These are phyloP conservation scores for Hygrocybe punicea DNA, from an alignment of 768 basidiomycete species.

Conservation along the genomic window DNA sequence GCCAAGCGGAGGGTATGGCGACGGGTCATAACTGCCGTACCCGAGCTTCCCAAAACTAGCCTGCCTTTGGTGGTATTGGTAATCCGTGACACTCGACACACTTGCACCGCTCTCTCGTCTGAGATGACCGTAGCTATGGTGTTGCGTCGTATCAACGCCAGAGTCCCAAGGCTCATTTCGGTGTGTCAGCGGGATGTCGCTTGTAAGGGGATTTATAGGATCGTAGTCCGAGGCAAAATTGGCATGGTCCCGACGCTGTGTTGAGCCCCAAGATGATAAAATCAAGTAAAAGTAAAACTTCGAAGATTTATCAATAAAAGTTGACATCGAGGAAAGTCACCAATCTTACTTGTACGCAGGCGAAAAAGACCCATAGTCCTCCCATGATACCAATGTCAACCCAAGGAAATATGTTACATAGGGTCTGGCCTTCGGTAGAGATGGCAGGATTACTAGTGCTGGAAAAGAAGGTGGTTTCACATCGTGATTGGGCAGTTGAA, in stretches of 20 bases:
- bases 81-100: constrained; percentile 52
- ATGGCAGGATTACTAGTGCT: constrained; percentile 31
- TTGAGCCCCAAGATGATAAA: constrained; percentile 57
- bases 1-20: constrained; percentile 4
- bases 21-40: constrained; percentile 9
- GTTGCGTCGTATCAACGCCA: constrained; percentile 47
- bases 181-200: constrained; percentile 61
- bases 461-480: constrained; percentile 58
- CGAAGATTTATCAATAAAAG: constrained; percentile 4
- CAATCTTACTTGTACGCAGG: constrained; percentile 65
- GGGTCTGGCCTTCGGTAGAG: constrained; percentile 54
- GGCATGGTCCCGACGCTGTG: constrained; percentile 76
- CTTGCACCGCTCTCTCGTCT: constrained; percentile 54
- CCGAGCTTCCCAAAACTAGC: constrained; percentile 35
- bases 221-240: constrained; percentile 75
- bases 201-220: constrained; percentile 47
- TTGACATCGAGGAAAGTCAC: constrained; percentile 3
- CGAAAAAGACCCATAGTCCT: constrained; percentile 78
- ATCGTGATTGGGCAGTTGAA: constrained; percentile 61
- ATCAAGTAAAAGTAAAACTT: constrained; percentile 51
- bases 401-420: constrained; percentile 92
- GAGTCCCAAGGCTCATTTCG: constrained; percentile 71
- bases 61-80: constrained; percentile 46
- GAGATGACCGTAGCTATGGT: constrained; percentile 44
- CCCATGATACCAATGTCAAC: constrained; percentile 90